Conservation (phyloP, 768 basidiomycete genomes). For the Boletales sp. region DNA sequence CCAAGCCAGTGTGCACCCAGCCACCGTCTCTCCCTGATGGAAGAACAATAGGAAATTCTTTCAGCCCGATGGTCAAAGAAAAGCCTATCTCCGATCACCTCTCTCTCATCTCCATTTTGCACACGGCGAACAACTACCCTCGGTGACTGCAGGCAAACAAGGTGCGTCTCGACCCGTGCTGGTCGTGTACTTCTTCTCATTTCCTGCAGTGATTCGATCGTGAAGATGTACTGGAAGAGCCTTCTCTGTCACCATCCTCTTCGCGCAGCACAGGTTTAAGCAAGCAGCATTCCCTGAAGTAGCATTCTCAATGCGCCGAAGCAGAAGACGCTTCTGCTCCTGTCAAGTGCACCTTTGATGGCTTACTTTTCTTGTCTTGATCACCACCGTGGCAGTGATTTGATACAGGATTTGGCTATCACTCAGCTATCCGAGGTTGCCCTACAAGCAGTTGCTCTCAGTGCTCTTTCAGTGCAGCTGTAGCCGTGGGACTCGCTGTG, state of each 20-base stretch:
- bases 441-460: neutral
- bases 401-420: slow-evolving; percentile 8
- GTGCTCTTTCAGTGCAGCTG: neutral
- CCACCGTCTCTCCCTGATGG: slow-evolving; percentile 2
- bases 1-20: too few species aligned
- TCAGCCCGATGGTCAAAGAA: slow-evolving; percentile 8
- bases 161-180: slow-evolving; percentile 1
- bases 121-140: slow-evolving; percentile 50
- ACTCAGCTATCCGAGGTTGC: slow-evolving; percentile 1
- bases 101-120: slow-evolving; percentile 25
- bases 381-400: slow-evolving; percentile 1
- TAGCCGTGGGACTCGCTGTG: neutral
- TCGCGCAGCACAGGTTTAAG: slow-evolving; percentile 11
- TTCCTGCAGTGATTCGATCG: slow-evolving; percentile 10
- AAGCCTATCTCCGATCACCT: slow-evolving; percentile 30
- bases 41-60: slow-evolving; percentile 2
- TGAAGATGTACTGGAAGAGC: slow-evolving; percentile 13
- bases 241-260: slow-evolving; percentile 11
- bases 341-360: slow-evolving; percentile 6
- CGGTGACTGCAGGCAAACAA: slow-evolving; percentile 37
- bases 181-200: slow-evolving; percentile 4
- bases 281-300: slow-evolving; percentile 9
- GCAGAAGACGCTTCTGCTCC: slow-evolving; percentile 21
- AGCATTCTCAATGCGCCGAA: slow-evolving; percentile 13
- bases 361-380: slow-evolving; percentile 3